Conservation (phyloP, 768 basidiomycete genomes). For the Suillus paluster region DNA sequence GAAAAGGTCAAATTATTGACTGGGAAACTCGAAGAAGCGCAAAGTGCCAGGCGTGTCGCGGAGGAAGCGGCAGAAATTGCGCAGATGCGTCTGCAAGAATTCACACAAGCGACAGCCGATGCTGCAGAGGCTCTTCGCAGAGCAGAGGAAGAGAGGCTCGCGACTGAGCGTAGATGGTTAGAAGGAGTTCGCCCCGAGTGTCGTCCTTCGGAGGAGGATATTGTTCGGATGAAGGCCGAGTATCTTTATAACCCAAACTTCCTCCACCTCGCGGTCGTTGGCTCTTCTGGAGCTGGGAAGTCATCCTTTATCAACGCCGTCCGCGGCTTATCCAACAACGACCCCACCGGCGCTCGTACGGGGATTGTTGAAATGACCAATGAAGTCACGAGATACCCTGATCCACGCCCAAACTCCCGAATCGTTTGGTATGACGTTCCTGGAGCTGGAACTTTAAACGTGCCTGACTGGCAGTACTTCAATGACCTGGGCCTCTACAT, state of each 20-base stretch:
- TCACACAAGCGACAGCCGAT: conserved; percentile 14
- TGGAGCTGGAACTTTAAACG: conserved; percentile 27
- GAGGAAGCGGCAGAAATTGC: no score
- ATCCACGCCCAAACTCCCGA: conserved; percentile 18
- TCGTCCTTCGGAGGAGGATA: not conserved
- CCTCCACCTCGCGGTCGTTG: conserved; percentile 28
- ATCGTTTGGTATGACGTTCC: conserved; percentile 35
- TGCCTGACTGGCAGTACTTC: conserved; percentile 23
- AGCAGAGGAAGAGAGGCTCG: no score
- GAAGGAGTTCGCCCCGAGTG: not conserved
- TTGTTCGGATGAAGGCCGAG: not conserved
- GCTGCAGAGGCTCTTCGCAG: conserved; percentile 19
- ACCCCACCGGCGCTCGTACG: conserved; percentile 20
- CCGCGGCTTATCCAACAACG: conserved; percentile 25
- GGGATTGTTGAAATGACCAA: conserved; percentile 29
- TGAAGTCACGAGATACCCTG: conserved; percentile 23
- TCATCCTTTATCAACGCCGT: conserved; percentile 35
- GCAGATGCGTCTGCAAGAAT: no score
- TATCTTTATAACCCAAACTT: conserved; percentile 2
- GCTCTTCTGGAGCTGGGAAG: conserved; percentile 22
- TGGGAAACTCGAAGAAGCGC: conserved; percentile 6
- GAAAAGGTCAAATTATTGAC: no score
- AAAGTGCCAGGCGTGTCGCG: no score
- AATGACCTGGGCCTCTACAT: no score
- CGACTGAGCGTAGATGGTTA: not conserved